phyloP scores from a whole-genome alignment of 306 rosid species.

The Cucumis melo region DNA sequence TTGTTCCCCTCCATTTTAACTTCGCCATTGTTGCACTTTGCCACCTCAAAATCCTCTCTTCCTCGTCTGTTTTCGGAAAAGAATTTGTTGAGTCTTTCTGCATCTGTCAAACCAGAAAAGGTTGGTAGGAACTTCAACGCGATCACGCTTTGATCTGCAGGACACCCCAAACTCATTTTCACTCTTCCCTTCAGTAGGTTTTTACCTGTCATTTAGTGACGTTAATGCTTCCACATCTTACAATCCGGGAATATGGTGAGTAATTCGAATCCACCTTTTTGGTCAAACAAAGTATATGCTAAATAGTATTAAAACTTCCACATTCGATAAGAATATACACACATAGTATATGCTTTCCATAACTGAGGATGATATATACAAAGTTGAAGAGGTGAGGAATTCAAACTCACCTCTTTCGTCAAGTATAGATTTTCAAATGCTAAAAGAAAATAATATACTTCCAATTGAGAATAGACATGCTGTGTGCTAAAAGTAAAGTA shows the following conservation, averaged over 20 bases:
- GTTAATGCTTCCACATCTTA: too few relatives aligned
- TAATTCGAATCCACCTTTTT: too few relatives aligned
- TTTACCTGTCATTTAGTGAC: slow-evolving; percentile 38
- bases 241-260: too few relatives aligned
- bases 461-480: background rate
- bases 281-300: too few relatives aligned
- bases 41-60: slow-evolving; percentile 25
- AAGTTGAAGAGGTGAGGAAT: too few relatives aligned
- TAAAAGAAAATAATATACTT: background rate
- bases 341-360: too few relatives aligned
- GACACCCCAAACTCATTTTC: slow-evolving; percentile 37
- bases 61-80: slow-evolving; percentile 22
- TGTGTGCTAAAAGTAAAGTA: too few relatives aligned
- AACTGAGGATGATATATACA: too few relatives aligned
- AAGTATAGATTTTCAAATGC: background rate
- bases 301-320: too few relatives aligned
- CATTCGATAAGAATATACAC: too few relatives aligned
- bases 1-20: slow-evolving; percentile 1
- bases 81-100: slow-evolving; percentile 30
- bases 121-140: slow-evolving; percentile 41
- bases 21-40: background rate
- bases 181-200: slow-evolving; percentile 76
- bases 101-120: slow-evolving; percentile 37
- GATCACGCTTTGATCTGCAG: slow-evolving; percentile 36
- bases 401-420: too few relatives aligned